Percentiles rank a stretch among this genome's conserved stretches.
phyloP scores from a whole-genome alignment of 345 rosid species.

The Bruguiera parviflora region DNA sequence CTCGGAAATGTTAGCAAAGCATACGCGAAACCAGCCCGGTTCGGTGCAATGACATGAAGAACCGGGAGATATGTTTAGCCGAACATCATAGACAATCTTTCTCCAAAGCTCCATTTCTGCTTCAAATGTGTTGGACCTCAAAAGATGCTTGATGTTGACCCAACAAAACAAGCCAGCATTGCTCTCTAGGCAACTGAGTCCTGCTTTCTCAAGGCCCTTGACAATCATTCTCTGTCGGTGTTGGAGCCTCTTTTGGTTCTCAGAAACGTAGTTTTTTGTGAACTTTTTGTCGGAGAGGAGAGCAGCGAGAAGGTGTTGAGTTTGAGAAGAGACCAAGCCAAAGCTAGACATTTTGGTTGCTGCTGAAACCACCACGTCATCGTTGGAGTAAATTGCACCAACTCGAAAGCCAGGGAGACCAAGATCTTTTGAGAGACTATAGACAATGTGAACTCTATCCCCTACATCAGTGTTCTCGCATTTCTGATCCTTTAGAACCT shows the following conservation, averaged over 20 bases:
- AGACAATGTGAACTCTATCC: conserved; percentile 63
- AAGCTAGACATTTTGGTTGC: conserved; percentile 91
- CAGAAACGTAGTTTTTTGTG: conserved; percentile 51
- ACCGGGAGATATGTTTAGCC: conserved; percentile 75
- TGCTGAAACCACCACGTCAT: conserved; percentile 57
- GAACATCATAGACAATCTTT: conserved; percentile 67
- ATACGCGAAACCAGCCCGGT: conserved; percentile 83
- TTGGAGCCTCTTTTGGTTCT: conserved; percentile 55
- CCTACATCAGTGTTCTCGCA: conserved; percentile 43
- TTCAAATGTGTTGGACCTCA: conserved; percentile 64
- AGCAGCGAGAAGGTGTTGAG: conserved; percentile 64
- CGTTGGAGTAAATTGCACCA: conserved; percentile 77
- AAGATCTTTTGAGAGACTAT: conserved; percentile 72
- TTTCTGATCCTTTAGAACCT: conserved; percentile 52
- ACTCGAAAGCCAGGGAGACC: conserved; percentile 88
- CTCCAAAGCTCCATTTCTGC: conserved; percentile 82
- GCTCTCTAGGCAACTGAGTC: conserved; percentile 54
- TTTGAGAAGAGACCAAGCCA: conserved; percentile 77
- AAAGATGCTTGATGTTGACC: conserved; percentile 77
- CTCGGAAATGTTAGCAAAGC: conserved; percentile 81
- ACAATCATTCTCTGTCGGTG: conserved; percentile 47
- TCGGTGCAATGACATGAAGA: conserved; percentile 76
- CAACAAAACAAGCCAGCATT: conserved; percentile 78
- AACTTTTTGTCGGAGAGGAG: conserved; percentile 71
- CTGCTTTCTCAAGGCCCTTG: conserved; percentile 59